Base-by-base conservation (phyloP, 2,329 filamentous ascomycete genomes). In the Fusarium buharicum region DNA sequence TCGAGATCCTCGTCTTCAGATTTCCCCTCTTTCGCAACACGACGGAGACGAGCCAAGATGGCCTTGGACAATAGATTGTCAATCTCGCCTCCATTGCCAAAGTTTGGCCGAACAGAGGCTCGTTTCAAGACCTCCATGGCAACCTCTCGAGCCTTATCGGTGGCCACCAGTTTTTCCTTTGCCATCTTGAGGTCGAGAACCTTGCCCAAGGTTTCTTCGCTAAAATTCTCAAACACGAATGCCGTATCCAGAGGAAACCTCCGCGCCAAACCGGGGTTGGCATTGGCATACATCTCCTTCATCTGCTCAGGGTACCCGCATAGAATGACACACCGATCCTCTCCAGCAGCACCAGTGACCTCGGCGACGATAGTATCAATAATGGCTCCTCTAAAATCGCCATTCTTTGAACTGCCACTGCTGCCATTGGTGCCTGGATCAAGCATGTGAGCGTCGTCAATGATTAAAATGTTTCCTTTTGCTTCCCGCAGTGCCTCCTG, bases 321-420 rank as follows among this genome's bases (percentile, higher is more conserved):
- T 0, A 93, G 78, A 0, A 93, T 78, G 1, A 93, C 87, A 56
- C 89, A 92, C 4, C 89, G 82, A 70, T 93, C 89, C 37, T 92
- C 89, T 0, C 88, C 88, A 0, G 88, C 85, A 0, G 82, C 82
- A 54, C 84, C 88, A 51, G 92, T 89, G 0, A 92, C 84, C 64
- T 92, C 88, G 0, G 89, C 87, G 0, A 92, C 90, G 14, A 92
- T 86, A 0, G 89, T 92, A 58, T 93, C 90, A 7, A 93, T 82
- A 2, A 92, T 88, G 1, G 86, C 88, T 0, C 79, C 83, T 67
- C 86, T 88, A 75, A 77, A 92, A 49, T 70, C 68, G 4, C 70
- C 70, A 45, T 72, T 70, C 0, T 76, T 73, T 11, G 77, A 77
- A 24, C 59, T 60, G 6, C 58, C 59, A 11, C 66, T 67, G 0